Conservation (phyloP, 2,329 filamentous ascomycete species). For the Claviceps capensis region DNA sequence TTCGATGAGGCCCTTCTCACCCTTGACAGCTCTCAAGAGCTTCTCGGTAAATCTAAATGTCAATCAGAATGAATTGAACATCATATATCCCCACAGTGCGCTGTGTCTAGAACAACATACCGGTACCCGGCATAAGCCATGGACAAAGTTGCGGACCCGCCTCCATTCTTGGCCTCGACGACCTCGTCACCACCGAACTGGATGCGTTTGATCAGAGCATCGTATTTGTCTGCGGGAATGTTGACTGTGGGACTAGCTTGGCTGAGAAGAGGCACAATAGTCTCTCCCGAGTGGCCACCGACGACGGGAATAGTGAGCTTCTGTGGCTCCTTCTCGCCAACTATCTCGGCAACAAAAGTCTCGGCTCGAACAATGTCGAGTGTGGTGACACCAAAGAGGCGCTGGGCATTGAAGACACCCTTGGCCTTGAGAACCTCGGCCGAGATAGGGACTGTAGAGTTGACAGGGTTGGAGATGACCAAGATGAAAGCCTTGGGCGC, state of each 20-base stretch:
- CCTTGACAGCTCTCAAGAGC: conserved; percentile 75
- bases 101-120: conserved; percentile 30
- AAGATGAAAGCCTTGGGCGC: conserved; percentile 89
- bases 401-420: conserved; percentile 86
- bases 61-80: conserved; percentile 7
- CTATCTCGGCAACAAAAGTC: conserved; percentile 83
- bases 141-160: conserved; percentile 79
- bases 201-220: conserved; percentile 81
- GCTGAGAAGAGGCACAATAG: conserved; percentile 95
- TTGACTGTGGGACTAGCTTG: conserved; percentile 65
- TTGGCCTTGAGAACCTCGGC: conserved; percentile 93
- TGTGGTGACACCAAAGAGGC: conserved; percentile 95
- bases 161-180: conserved; percentile 86
- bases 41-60: conserved; percentile 73
- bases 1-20: conserved; percentile 86
- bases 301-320: conserved; percentile 83
- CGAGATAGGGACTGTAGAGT: conserved; percentile 95
- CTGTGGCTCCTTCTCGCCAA: conserved; percentile 67
- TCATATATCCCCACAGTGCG: background rate
- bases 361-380: conserved; percentile 96
- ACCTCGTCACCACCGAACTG: conserved; percentile 98
- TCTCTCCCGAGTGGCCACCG: conserved; percentile 94
- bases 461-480: conserved; percentile 98
- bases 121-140: conserved; percentile 95
- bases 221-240: conserved; percentile 82